Base-by-base conservation (phyloP, 768 basidiomycete species). In the Sistotremastrum suecicum region DNA sequence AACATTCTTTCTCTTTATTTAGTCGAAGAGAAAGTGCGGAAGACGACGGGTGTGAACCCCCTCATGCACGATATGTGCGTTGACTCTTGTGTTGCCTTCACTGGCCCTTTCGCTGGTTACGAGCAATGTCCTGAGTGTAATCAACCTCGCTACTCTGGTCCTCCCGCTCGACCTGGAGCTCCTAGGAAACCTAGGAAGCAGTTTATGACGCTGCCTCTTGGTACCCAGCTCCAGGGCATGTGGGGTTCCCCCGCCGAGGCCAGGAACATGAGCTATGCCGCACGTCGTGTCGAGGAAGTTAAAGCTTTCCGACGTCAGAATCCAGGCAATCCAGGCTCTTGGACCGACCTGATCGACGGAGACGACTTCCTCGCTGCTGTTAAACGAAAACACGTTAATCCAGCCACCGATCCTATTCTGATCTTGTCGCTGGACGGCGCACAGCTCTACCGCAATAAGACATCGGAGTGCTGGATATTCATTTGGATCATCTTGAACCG, bases 171-270 rank as follows among this genome's bases (percentile, higher is more conserved):
- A 5, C 34, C 43, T 34, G 28, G 50, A 0, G 10, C 12, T 0
- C 33, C 39, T 3, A 60, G 61, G 43, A 49, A 63, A 1, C 53
- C 68, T 0, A 54, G 57, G 0, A 53, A 63, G 10, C 54, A 63
- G 9, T 64, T 64, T 32, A 46, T 45, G 5, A 72, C 68, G 0
- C 61, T 72, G 28, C 67, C 60, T 0, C 38, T 71, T 10, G 67
- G 68, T 3, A 69, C 67, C 1, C 68, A 70, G 42, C 45, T 72
- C 0, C 70, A 72, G 42, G 66, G 70, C 0, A 50, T 65, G 1
- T 54, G 62, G 10, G 47, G 59, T 0, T 54, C 46, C 9, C 46
- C 37, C 0, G 46, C 51, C 1, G 48, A 57, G 9, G 59, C 68
- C 0, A 29, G 41, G 0, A 46, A 52, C 0, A 56, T 68, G 55